Evolutionary conservation across 2,329 filamentous ascomycete genomes (phyloP).

Genomic region (Metarhizium anisopliae): DNA sequence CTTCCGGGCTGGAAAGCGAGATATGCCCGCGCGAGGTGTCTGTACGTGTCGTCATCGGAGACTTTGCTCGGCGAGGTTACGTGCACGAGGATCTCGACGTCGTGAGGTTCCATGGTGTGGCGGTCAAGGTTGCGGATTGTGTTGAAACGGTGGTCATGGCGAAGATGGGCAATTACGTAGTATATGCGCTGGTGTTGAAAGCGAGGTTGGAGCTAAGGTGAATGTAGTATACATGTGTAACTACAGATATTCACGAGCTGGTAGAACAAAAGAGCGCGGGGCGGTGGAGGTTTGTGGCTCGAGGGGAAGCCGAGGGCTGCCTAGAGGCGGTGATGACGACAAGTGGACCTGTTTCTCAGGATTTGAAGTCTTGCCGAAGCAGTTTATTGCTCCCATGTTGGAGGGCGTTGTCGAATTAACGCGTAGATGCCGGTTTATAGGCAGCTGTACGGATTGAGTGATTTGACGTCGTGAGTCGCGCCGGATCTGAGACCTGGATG

Average conservation of each 20-base stretch:
- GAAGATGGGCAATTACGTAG: not conserved
- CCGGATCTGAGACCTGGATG: not conserved
- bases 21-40: conserved; percentile 41
- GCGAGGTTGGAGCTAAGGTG: not conserved
- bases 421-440: not conserved
- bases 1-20: conserved; percentile 33
- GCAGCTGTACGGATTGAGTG: not conserved
- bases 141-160: not conserved
- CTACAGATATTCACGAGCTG: not conserved
- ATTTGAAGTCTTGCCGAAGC: not conserved
- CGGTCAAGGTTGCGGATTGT: not conserved
- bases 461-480: too few species aligned
- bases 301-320: not conserved
- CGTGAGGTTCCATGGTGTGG: conserved; percentile 5
- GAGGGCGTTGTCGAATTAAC: not conserved
- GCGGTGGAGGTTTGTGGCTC: not conserved
- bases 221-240: not conserved
- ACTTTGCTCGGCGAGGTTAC: conserved; percentile 40
- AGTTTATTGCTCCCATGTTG: not conserved
- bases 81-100: conserved; percentile 48
- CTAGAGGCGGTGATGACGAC: not conserved
- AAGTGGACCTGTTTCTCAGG: not conserved
- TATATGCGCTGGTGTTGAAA: not conserved
- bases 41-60: conserved; percentile 38
- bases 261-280: not conserved